Evolutionary conservation across 129 eudicot genomes (phyloP).

Genomic region (Gnaphalium uliginosum): DNA sequence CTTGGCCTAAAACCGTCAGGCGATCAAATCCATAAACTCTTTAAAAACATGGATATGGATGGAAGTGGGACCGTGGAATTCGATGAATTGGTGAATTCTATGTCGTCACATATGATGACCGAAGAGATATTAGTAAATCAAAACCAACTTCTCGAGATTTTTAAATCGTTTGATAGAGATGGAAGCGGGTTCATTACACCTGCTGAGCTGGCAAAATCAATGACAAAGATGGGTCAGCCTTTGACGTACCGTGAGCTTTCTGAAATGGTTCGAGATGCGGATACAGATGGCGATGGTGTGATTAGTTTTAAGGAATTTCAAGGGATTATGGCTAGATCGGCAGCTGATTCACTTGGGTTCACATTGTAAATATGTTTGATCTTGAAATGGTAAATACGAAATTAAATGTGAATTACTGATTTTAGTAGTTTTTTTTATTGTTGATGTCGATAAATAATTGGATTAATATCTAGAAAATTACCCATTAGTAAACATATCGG

Average conservation of each 20-base stretch:
- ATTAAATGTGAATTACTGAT: background rate
- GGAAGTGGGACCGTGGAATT: conserved; percentile 58
- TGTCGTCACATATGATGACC: conserved; percentile 46
- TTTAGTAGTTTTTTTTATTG: background rate
- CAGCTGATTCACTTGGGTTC: conserved; percentile 59
- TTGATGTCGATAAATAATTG: background rate
- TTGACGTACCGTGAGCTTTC: conserved; percentile 54
- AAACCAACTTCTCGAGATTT: conserved; percentile 43
- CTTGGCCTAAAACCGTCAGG: conserved; percentile 58
- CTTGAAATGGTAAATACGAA: conserved; percentile 21
- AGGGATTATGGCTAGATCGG: conserved; percentile 59
- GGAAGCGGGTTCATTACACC: conserved; percentile 64
- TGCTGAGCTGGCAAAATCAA: conserved; percentile 65
- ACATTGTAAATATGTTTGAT: conserved; percentile 23
- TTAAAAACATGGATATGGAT: conserved; percentile 52
- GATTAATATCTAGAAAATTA: too few species aligned
- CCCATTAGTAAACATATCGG: too few species aligned
- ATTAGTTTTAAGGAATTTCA: conserved; percentile 62
- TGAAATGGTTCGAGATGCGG: conserved; percentile 57
- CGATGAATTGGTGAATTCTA: conserved; percentile 50
- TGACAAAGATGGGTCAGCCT: conserved; percentile 75
- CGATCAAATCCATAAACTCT: conserved; percentile 48
- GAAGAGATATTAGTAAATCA: conserved; percentile 41
- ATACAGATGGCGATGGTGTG: conserved; percentile 65
- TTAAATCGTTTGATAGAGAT: conserved; percentile 54